These are phyloP conservation scores for Pythium folliculosum DNA, from an alignment of 352 stramenopile species.

Conservation along the genomic window DNA sequence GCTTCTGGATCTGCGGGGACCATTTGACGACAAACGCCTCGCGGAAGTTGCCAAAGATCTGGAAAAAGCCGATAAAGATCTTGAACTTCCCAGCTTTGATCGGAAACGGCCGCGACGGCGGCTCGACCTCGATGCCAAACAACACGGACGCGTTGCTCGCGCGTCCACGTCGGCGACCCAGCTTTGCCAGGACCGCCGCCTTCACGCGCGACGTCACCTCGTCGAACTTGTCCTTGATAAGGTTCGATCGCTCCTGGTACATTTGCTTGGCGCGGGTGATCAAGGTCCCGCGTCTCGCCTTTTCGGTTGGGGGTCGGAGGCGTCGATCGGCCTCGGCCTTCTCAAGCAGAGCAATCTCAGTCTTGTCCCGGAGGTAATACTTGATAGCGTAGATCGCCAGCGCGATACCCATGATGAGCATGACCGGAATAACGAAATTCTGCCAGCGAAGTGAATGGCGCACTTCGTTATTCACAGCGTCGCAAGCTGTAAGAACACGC, in stretches of 20 bases:
- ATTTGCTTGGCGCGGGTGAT: conserved; percentile 27
- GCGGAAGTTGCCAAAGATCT: conserved; percentile 81
- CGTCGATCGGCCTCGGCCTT: conserved; percentile 66
- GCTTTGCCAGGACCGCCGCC: conserved; percentile 10
- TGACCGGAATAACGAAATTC: conserved; percentile 71
- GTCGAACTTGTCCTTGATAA: conserved; percentile 31
- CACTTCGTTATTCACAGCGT: conserved; percentile 50
- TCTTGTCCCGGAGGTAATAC: conserved; percentile 59
- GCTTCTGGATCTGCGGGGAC: conserved; percentile 48
- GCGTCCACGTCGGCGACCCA: conserved; percentile 14
- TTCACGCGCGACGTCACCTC: conserved; percentile 32
- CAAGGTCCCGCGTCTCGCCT: conserved; percentile 25
- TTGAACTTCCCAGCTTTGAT: conserved; percentile 76
- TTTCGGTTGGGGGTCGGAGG: conserved; percentile 32
- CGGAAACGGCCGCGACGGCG: conserved; percentile 41
- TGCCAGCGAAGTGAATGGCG: conserved; percentile 60
- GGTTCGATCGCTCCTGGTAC: conserved; percentile 30
- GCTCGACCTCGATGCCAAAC: conserved; percentile 63
- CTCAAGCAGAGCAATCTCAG: conserved; percentile 57
- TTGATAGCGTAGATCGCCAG: conserved; percentile 40
- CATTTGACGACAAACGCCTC: conserved; percentile 71
- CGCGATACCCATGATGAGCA: conserved; percentile 42
- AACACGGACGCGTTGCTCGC: conserved; percentile 34
- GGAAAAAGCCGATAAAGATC: conserved; percentile 81
- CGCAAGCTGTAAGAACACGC: conserved; percentile 38